A percentile compares a stretch with the other conserved stretches of the same genome.
Conservation (phyloP, 2,329 filamentous ascomycete genomes). For the Magnaporthiopsis rhizophila region DNA sequence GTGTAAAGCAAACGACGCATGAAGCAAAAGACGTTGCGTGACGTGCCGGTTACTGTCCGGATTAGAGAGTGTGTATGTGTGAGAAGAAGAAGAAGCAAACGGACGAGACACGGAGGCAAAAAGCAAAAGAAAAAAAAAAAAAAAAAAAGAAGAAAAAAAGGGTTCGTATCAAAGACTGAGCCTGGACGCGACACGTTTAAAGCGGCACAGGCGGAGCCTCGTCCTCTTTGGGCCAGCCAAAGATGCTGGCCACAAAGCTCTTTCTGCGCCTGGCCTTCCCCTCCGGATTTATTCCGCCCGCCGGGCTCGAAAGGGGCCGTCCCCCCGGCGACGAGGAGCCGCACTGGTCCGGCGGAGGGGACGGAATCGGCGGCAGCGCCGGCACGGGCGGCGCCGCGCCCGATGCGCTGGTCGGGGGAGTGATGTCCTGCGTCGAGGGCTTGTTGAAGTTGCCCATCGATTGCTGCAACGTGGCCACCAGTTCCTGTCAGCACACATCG, state of each 20-base stretch:
- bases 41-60: neutral
- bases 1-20: neutral
- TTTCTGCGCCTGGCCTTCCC: conserved; percentile 31
- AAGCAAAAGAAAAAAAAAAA: neutral
- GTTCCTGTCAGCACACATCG: neutral
- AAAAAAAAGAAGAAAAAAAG: no score
- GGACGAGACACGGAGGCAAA: neutral
- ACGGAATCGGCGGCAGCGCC: conserved; percentile 3
- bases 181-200: neutral
- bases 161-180: no score
- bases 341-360: neutral
- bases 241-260: conserved; percentile 39
- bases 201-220: conserved; percentile 11
- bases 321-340: neutral
- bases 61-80: neutral
- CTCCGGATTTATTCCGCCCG: neutral
- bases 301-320: neutral
- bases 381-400: conserved; percentile 8
- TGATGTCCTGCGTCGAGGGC: conserved; percentile 14
- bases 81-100: no score
- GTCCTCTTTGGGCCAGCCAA: conserved; percentile 22
- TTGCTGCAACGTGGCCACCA: conserved; percentile 12
- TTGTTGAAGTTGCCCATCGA: conserved; percentile 23
- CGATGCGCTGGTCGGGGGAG: conserved; percentile 13
- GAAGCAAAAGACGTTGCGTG: neutral